Percentiles rank a stretch among this genome's conserved stretches.
phyloP scores from a whole-genome alignment of 805 yeast genomes.

The Starmerella roubikii region DNA sequence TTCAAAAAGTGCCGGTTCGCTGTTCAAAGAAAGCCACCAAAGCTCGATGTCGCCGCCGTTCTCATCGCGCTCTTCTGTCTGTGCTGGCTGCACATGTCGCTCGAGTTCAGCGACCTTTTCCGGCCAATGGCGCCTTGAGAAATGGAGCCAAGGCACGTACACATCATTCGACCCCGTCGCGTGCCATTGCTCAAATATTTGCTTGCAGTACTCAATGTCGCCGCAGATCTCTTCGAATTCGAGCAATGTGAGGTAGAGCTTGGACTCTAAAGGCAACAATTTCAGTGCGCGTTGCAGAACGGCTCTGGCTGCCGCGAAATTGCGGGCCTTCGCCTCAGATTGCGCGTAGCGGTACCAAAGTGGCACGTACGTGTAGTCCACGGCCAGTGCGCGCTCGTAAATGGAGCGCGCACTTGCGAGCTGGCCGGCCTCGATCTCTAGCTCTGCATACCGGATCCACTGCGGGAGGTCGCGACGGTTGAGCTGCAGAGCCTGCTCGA shows the following conservation, averaged over 20 bases:
- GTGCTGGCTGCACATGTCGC: no score
- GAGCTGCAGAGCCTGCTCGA: slow-evolving; percentile 73
- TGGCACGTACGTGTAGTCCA: slow-evolving; percentile 61
- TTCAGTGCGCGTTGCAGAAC: slow-evolving; percentile 65
- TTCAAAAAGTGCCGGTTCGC: slow-evolving; percentile 27
- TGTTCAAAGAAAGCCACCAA: slow-evolving; percentile 63
- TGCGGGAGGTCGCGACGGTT: slow-evolving; percentile 72
- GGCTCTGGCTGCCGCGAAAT: slow-evolving; percentile 80
- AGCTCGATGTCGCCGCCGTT: slow-evolving; percentile 35
- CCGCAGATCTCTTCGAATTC: slow-evolving; percentile 70
- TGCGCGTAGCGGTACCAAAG: slow-evolving; percentile 79
- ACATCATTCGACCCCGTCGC: slow-evolving; percentile 15
- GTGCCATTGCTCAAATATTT: slow-evolving; percentile 67
- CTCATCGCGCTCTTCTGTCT: neutral
- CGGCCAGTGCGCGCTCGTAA: slow-evolving; percentile 74
- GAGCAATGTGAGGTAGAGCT: slow-evolving; percentile 74
- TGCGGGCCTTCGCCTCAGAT: slow-evolving; percentile 55
- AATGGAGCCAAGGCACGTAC: slow-evolving; percentile 6
- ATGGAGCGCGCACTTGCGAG: slow-evolving; percentile 68
- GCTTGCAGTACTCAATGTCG: slow-evolving; percentile 46
- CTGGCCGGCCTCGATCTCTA: slow-evolving; percentile 74
- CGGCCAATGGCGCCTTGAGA: slow-evolving; percentile 2
- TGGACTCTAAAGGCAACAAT: slow-evolving; percentile 63
- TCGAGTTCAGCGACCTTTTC: no score
- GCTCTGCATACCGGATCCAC: slow-evolving; percentile 84